Percentiles rank a stretch among this genome's conserved stretches.
Conservation (phyloP, 2,329 filamentous ascomycete genomes). For the Sarocladium strictum region DNA sequence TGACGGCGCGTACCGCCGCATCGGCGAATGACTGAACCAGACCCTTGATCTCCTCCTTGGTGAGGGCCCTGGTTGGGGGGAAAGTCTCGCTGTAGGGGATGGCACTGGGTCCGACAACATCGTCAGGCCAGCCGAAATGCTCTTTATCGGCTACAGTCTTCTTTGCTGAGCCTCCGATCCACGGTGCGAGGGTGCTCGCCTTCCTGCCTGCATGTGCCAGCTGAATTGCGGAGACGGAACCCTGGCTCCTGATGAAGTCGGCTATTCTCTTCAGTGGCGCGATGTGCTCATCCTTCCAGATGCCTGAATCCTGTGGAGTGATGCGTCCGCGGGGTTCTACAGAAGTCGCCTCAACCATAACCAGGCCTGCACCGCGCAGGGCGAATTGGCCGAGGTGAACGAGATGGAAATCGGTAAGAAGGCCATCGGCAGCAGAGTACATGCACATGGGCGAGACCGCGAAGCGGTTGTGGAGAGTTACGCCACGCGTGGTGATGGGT, state of each 20-base stretch:
- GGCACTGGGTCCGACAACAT: conserved; percentile 45
- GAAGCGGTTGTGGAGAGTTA: conserved; percentile 49
- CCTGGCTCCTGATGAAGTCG: conserved; percentile 76
- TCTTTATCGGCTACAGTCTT: conserved; percentile 46
- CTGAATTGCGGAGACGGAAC: conserved; percentile 72
- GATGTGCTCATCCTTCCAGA: conserved; percentile 83
- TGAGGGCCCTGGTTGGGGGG: conserved; percentile 61
- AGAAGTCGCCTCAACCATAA: conserved; percentile 72
- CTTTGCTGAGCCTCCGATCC: conserved; percentile 48
- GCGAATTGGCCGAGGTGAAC: conserved; percentile 77
- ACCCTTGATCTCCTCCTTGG: conserved; percentile 58
- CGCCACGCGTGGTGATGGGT: conserved; percentile 47
- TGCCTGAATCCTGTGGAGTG: conserved; percentile 69
- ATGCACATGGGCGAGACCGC: conserved; percentile 57
- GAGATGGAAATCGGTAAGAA: conserved; percentile 75
- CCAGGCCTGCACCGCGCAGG: conserved; percentile 65
- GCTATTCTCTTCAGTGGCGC: conserved; percentile 62
- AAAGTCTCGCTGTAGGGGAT: conserved; percentile 56
- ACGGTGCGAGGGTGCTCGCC: conserved; percentile 55
- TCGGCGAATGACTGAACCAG: conserved; percentile 58
- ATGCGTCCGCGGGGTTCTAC: conserved; percentile 75
- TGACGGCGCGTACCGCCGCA: conserved; percentile 52
- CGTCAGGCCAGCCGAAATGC: conserved; percentile 50
- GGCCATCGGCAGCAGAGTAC: conserved; percentile 54
- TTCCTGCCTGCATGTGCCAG: conserved; percentile 75